phyloP scores from a whole-genome alignment of 2,329 filamentous ascomycete species.

The Cladosporium sp. region DNA sequence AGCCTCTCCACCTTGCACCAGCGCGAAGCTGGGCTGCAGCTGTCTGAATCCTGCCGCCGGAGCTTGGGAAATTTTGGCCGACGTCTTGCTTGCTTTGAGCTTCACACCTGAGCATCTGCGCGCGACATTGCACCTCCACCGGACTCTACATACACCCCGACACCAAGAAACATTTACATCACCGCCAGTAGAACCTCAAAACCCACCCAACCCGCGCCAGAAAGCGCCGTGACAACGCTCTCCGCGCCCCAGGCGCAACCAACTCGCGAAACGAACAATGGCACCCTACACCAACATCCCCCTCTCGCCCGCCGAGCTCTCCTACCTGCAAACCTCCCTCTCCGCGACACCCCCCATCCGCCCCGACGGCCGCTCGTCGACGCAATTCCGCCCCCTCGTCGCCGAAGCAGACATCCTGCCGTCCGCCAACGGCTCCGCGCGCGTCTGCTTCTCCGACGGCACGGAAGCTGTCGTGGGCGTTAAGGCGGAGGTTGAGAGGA shows the following conservation, averaged over 20 bases:
- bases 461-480: slow-evolving; percentile 94
- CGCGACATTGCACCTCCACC: no score
- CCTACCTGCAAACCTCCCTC: slow-evolving; percentile 87
- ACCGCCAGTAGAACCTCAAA: no score
- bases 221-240: not conserved
- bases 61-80: slow-evolving; percentile 2
- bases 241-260: not conserved
- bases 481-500: slow-evolving; percentile 88
- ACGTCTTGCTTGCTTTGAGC: not conserved
- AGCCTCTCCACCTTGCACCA: no score
- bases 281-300: slow-evolving; percentile 56
- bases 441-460: slow-evolving; percentile 90
- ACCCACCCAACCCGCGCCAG: no score
- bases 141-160: no score
- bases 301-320: slow-evolving; percentile 91
- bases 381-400: slow-evolving; percentile 82
- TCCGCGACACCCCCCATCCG: slow-evolving; percentile 76
- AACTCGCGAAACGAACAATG: slow-evolving; percentile 38
- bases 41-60: no score
- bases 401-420: slow-evolving; percentile 89
- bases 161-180: no score
- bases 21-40: no score
- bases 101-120: not conserved
- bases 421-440: slow-evolving; percentile 82
- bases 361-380: slow-evolving; percentile 73